Base-by-base conservation (phyloP, 2,329 filamentous ascomycete genomes). In the Cladosporium oxysporum region DNA sequence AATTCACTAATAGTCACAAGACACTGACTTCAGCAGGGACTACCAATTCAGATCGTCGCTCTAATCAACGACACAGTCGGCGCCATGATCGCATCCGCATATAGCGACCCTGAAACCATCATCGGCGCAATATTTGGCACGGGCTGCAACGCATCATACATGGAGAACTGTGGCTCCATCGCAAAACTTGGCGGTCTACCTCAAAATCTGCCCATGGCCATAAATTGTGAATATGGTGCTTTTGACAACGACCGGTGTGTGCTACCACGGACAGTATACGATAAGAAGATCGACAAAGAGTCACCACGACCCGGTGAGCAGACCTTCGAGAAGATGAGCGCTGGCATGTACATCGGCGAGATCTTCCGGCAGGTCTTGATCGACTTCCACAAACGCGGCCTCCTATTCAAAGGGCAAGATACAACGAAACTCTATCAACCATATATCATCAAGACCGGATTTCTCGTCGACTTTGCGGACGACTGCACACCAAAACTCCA, bases 181-280 rank as follows among this genome's bases (percentile, higher is more conserved):
- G 91, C 91, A 67, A 97, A 96, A 83, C 85, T 96, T 61, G 90
- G 89, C 7, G 84, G 92, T 80, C 83, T 96, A 31, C 90, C 91
- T 23, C 80, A 89, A 1, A 89, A 95, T 68, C 88, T 88, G 67
- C 92, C 90, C 57, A 96, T 98, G 87, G 93, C 92, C 58, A 97
- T 98, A 83, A 98, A 98, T 84, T 97, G 94, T 83, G 94, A 98
- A 80, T 98, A 93, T 87, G 94, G 94, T 69, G 93, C 94, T 37
- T 98, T 98, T 76, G 94, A 98, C 80, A 97, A 97, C 78, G 92
- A 96, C 79, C 91, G 95, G 81, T 85, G 90, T 73, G 90, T 97
- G 62, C 88, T 98, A 26, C 94, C 94, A 21, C 87, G 90, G 65
- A 97, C 93, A 49, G 87, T 87, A 67, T 98, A 95, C 79, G 94